Percentiles rank a stretch among this genome's conserved stretches.
Conservation (phyloP, 306 rosid species). For the Myrica gale region DNA sequence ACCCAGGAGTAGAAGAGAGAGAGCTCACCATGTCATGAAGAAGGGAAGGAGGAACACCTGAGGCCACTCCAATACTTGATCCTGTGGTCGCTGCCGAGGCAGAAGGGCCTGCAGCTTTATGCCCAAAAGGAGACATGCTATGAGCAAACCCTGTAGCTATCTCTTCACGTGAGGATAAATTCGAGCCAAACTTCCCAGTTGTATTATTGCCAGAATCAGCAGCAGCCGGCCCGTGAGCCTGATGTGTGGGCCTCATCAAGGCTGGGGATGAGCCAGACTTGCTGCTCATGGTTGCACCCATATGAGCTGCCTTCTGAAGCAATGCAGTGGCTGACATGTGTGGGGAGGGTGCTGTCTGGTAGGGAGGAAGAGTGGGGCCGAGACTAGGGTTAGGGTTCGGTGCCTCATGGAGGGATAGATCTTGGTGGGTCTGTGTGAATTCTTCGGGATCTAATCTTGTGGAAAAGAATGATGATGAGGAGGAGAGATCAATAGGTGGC, state of each 20-base stretch:
- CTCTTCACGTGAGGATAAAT: slow-evolving; percentile 53
- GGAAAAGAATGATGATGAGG: slow-evolving; percentile 44
- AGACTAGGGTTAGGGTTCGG: slow-evolving; percentile 80
- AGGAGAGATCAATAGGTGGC: slow-evolving; percentile 25
- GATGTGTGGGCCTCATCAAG: slow-evolving; percentile 48
- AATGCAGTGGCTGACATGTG: slow-evolving; percentile 97
- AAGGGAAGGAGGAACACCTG: slow-evolving; percentile 31
- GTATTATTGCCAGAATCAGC: slow-evolving; percentile 21
- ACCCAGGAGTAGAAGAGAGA: slow-evolving; percentile 43
- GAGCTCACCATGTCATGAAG: slow-evolving; percentile 61
- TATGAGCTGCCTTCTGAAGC: slow-evolving; percentile 94
- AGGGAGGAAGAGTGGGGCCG: slow-evolving; percentile 52
- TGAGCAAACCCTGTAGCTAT: slow-evolving; percentile 26
- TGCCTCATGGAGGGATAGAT: slow-evolving; percentile 26
- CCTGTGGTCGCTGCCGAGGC: neutral
- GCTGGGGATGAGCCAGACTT: slow-evolving; percentile 28
- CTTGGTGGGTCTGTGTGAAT: slow-evolving; percentile 15
- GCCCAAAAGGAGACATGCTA: slow-evolving; percentile 30
- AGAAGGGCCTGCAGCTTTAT: slow-evolving; percentile 24
- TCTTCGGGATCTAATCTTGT: slow-evolving; percentile 34
- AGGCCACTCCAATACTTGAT: slow-evolving; percentile 9
- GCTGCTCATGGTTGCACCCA: slow-evolving; percentile 78
- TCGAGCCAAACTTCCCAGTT: slow-evolving; percentile 36
- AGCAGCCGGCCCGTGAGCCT: slow-evolving; percentile 53
- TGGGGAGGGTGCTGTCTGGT: slow-evolving; percentile 54